phyloP scores from a whole-genome alignment of 2,329 filamentous ascomycete species.

The Cytospora piceae region DNA sequence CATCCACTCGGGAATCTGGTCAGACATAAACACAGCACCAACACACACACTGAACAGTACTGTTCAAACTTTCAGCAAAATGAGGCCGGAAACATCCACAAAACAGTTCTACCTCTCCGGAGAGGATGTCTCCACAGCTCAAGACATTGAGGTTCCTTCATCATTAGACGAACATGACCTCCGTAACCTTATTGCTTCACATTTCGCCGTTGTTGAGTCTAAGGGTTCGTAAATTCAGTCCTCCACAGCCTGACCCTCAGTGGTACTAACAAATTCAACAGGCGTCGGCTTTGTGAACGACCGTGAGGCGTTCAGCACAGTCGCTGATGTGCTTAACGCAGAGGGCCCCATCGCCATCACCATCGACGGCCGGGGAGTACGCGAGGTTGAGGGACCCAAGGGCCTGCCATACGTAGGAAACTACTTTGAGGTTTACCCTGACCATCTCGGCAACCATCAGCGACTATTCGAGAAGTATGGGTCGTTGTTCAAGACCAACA shows the following conservation, averaged over 20 bases:
- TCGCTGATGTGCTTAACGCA: constrained; percentile 42
- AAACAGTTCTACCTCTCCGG: constrained; percentile 49
- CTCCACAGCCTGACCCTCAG: background rate
- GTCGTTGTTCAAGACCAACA: constrained; percentile 54
- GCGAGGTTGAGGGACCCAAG: constrained; percentile 53
- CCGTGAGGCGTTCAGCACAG: constrained; percentile 38
- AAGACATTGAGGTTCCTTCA: constrained; percentile 43
- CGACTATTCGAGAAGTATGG: constrained; percentile 58
- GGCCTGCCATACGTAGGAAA: constrained; percentile 56
- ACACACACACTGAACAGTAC: background rate
- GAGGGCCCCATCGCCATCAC: constrained; percentile 46
- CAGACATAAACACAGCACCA: background rate
- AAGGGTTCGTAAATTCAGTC: constrained; percentile 38
- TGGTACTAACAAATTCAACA: constrained; percentile 27
- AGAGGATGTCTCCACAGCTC: constrained; percentile 43
- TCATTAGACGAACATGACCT: constrained; percentile 43
- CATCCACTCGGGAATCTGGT: background rate
- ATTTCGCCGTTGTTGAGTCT: constrained; percentile 49
- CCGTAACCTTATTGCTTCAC: constrained; percentile 45
- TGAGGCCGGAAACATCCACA: constrained; percentile 32
- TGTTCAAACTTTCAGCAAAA: constrained; percentile 36
- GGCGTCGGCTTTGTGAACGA: constrained; percentile 44
- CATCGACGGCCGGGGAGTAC: constrained; percentile 54
- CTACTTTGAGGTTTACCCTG: constrained; percentile 59
- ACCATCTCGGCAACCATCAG: constrained; percentile 61